phyloP scores from a whole-genome alignment of 2,329 filamentous ascomycete genomes.

The Nannizziopsis arthrosporioides region DNA sequence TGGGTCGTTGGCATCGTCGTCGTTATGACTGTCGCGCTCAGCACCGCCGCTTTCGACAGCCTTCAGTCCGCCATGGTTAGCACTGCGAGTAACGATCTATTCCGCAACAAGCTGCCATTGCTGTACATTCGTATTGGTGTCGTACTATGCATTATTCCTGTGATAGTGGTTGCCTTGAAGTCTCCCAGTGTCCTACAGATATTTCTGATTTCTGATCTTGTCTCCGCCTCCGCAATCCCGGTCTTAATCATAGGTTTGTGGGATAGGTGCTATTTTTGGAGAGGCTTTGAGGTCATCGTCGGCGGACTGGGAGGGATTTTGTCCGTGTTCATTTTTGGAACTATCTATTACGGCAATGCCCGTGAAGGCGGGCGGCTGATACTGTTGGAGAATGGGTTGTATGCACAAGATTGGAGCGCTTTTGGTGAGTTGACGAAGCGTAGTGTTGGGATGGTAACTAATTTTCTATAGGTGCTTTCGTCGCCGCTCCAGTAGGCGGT shows the following conservation, averaged over 20 bases:
- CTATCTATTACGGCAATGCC: constrained; percentile 62
- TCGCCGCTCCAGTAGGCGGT: constrained; percentile 65
- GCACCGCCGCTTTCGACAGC: constrained; percentile 67
- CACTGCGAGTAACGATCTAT: constrained; percentile 72
- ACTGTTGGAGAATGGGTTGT: constrained; percentile 60
- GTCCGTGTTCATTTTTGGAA: constrained; percentile 69
- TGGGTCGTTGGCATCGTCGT: constrained; percentile 78
- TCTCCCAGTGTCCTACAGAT: constrained; percentile 18
- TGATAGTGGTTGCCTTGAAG: constrained; percentile 36
- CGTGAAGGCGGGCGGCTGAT: constrained; percentile 54
- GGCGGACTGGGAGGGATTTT: constrained; percentile 67
- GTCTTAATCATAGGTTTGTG: constrained; percentile 61
- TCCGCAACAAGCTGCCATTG: constrained; percentile 67
- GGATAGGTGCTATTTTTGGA: constrained; percentile 58
- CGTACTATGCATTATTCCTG: constrained; percentile 60
- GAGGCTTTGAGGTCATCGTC: constrained; percentile 67
- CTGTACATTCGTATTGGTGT: constrained; percentile 61
- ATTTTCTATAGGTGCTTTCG: constrained; percentile 49
- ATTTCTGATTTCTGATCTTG: constrained; percentile 35
- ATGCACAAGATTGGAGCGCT: constrained; percentile 65
- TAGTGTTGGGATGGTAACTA: neutral
- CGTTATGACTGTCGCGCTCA: constrained; percentile 67
- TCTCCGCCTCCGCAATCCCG: constrained; percentile 65
- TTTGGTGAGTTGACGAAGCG: constrained; percentile 44
- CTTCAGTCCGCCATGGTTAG: constrained; percentile 76